Evolutionary conservation across 148 eudicot species (phyloP).

Genomic region (Vaccinium corymbosum): DNA sequence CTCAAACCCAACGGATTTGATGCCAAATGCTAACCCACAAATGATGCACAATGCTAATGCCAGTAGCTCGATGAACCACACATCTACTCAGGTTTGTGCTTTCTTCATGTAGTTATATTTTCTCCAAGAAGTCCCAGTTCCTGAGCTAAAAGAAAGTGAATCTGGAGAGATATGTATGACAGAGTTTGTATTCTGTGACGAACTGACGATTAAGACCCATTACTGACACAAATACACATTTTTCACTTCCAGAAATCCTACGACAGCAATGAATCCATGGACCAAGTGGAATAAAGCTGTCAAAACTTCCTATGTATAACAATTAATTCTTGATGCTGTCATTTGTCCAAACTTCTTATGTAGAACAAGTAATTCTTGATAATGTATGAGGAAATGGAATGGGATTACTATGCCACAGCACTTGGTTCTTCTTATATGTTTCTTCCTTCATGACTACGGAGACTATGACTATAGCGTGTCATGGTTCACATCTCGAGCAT

Average conservation of each 20-base stretch:
- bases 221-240: not conserved
- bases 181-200: not conserved
- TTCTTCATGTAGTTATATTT: not conserved
- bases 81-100: constrained; percentile 35
- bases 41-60: constrained; percentile 28
- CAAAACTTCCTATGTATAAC: not conserved
- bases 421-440: not conserved
- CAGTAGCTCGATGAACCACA: constrained; percentile 28
- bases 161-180: not conserved
- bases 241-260: not conserved
- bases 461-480: not conserved
- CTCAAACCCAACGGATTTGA: constrained; percentile 23
- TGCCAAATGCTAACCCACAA: constrained; percentile 25
- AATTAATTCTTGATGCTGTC: not conserved
- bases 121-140: constrained; percentile 2
- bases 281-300: not conserved
- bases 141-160: not conserved
- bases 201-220: not conserved
- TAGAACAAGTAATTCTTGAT: not conserved
- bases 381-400: not conserved
- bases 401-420: not conserved
- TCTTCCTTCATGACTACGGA: not conserved
- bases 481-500: not conserved
- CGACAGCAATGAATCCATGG: not conserved
- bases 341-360: not conserved